Conservation (phyloP, 306 rosid species). For the Hippophae gyantsensis region DNA sequence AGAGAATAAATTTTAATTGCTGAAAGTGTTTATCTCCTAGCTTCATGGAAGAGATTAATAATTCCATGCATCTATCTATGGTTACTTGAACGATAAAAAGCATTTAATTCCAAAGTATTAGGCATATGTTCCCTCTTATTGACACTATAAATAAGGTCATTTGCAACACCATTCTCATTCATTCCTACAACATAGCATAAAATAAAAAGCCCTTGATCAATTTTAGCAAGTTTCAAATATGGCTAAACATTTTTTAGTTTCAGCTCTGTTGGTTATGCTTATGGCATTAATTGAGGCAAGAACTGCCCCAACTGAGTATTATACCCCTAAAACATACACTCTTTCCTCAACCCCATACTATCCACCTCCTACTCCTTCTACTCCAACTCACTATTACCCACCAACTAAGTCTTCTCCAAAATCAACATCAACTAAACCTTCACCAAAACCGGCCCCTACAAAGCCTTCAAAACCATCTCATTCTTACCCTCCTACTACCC, state of each 20-base stretch:
- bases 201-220: background rate
- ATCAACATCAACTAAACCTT: no score
- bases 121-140: slow-evolving; percentile 2
- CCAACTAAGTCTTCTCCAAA: background rate
- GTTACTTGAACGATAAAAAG: background rate
- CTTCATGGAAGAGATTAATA: no score
- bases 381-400: slow-evolving; percentile 1
- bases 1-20: no score
- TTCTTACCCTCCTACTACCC: slow-evolving; percentile 9
- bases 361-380: background rate
- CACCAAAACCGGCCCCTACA: no score
- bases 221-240: slow-evolving; percentile 14
- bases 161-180: background rate
- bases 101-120: slow-evolving; percentile 14
- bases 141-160: slow-evolving; percentile 26
- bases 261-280: slow-evolving; percentile 17
- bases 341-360: background rate
- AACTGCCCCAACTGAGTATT: slow-evolving; percentile 29
- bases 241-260: slow-evolving; percentile 1
- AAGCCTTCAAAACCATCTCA: slow-evolving; percentile 6
- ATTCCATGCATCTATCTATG: no score
- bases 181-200: background rate
- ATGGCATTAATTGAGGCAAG: slow-evolving; percentile 12
- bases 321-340: background rate
- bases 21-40: no score